Conservation (phyloP, 768 basidiomycete species). For the Leccinellum luteum region DNA sequence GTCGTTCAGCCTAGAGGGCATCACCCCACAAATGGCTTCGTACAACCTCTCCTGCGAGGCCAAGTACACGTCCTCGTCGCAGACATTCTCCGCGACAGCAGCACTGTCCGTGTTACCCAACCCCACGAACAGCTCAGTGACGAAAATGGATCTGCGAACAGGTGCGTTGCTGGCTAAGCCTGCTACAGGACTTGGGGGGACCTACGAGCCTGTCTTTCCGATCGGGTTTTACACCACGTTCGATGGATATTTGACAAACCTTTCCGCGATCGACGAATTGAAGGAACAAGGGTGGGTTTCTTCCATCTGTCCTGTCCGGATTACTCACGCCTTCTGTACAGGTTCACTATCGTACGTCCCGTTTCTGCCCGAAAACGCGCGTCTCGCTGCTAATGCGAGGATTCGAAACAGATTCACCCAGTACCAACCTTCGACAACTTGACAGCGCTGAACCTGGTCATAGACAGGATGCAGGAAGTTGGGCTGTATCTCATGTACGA, state of each 20-base stretch:
- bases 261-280: conserved; percentile 31
- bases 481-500: conserved; percentile 79
- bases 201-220: conserved; percentile 51
- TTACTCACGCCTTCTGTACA: conserved; percentile 5
- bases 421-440: conserved; percentile 64
- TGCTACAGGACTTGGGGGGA: conserved; percentile 46
- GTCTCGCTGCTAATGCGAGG: not conserved
- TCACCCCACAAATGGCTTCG: conserved; percentile 39
- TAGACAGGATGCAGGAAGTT: conserved; percentile 71
- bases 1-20: conserved; percentile 45
- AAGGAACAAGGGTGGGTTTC: conserved; percentile 30
- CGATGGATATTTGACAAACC: conserved; percentile 29
- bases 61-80: conserved; percentile 32
- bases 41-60: conserved; percentile 31
- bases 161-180: conserved; percentile 54
- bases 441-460: conserved; percentile 52
- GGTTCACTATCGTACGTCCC: conserved; percentile 34
- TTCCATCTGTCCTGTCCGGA: not conserved
- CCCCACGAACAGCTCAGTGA: conserved; percentile 52
- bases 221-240: conserved; percentile 46
- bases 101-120: conserved; percentile 49
- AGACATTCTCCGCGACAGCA: conserved; percentile 45
- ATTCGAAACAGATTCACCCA: conserved; percentile 57
- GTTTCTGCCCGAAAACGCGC: not conserved
- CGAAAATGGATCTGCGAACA: conserved; percentile 61